These are phyloP conservation scores for Mimosa pudica DNA, from an alignment of 306 rosid genomes.

Conservation along the genomic window DNA sequence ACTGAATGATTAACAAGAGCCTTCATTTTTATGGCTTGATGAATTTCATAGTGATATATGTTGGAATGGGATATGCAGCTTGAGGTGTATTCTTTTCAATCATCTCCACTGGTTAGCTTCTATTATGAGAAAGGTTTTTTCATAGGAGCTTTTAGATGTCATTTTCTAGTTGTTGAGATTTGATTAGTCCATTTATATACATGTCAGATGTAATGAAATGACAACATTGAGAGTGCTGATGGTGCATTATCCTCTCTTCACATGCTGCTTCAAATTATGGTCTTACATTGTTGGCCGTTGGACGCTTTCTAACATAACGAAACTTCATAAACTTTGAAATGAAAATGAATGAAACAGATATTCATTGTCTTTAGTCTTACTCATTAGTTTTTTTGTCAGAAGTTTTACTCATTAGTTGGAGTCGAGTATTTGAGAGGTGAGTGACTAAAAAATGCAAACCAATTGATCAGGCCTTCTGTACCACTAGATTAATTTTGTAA, in stretches of 20 bases:
- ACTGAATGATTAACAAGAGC: background rate
- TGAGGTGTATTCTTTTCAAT: background rate
- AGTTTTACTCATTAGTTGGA: background rate
- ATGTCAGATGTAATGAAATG: background rate
- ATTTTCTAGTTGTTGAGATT: background rate
- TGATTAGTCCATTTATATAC: background rate
- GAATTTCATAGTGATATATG: background rate
- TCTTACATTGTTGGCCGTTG: background rate
- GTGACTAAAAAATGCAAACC: background rate
- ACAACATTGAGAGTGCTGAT: background rate
- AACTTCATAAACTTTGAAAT: background rate
- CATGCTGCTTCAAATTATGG: background rate
- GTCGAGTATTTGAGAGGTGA: background rate
- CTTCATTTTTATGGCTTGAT: background rate
- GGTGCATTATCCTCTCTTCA: background rate
- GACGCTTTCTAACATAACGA: background rate
- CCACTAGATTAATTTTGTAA: background rate
- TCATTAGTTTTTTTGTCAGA: background rate
- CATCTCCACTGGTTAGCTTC: background rate
- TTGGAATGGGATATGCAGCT: background rate
- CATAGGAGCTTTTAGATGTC: background rate
- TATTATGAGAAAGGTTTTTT: background rate
- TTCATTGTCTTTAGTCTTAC: background rate
- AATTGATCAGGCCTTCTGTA: background rate
- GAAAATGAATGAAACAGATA: background rate